A percentile compares a stretch with the other conserved stretches of the same genome.
Conservation (phyloP, 148 eudicot species). For the Beta vulgaris region DNA sequence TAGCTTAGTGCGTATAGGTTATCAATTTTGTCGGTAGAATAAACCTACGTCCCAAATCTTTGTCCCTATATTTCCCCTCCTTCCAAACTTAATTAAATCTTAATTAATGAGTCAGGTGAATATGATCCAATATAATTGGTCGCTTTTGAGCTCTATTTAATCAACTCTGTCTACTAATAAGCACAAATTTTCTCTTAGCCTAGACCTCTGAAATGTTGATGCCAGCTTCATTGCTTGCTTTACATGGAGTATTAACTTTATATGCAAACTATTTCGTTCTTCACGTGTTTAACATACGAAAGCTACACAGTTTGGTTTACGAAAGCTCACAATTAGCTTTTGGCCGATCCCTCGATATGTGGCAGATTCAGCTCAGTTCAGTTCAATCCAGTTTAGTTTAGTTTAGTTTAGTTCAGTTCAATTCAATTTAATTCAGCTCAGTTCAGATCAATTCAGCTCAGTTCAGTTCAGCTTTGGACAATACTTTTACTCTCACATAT, state of each 20-base stretch:
- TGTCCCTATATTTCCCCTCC: conserved; percentile 12
- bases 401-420: too few species aligned
- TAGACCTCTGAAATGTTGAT: background rate
- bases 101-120: background rate
- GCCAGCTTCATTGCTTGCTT: background rate
- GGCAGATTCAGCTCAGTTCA: too few species aligned
- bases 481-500: too few species aligned
- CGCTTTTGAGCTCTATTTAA: background rate
- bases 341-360: background rate
- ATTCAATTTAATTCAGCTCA: too few species aligned
- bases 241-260: background rate
- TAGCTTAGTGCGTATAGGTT: background rate
- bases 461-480: too few species aligned
- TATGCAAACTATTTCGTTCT: background rate
- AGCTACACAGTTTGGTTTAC: background rate
- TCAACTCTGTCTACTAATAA: background rate
- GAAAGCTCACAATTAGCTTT: background rate
- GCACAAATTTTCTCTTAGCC: background rate
- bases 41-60: background rate
- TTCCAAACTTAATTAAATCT: background rate
- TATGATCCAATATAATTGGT: background rate
- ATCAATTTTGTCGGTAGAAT: background rate
- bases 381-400: too few species aligned
- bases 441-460: too few species aligned
- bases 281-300: background rate